phyloP scores from a whole-genome alignment of 2,329 filamentous ascomycete genomes.

The Botryotinia calthae region DNA sequence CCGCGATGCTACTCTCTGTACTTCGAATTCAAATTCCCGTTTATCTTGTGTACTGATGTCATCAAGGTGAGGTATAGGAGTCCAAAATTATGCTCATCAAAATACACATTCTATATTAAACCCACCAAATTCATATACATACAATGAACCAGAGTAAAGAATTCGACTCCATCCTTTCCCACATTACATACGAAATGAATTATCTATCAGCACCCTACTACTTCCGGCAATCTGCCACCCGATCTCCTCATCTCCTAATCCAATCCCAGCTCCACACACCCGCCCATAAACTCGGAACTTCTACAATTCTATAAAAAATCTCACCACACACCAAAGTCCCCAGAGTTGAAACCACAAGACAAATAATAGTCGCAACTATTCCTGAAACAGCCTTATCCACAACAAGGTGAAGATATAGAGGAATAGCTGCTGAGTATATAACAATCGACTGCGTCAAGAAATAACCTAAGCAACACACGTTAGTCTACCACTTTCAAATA shows the following conservation, averaged over 20 bases:
- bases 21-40: accelerated
- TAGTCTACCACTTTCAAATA: background rate
- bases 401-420: slow-evolving; percentile 33
- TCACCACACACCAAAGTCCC: slow-evolving; percentile 14
- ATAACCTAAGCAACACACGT: slow-evolving; percentile 37
- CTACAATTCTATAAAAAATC: slow-evolving; percentile 23
- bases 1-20: too few species aligned
- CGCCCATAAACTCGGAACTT: slow-evolving; percentile 21
- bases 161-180: background rate
- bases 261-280: slow-evolving; percentile 21
- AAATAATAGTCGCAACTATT: background rate
- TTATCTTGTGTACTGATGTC: too few species aligned
- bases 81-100: too few species aligned
- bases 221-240: background rate
- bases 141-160: background rate
- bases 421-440: slow-evolving; percentile 45
- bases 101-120: background rate
- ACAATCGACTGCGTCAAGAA: slow-evolving; percentile 45
- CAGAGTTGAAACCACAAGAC: background rate
- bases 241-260: background rate
- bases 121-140: too few species aligned
- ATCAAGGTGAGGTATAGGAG: background rate
- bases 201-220: background rate
- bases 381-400: background rate
- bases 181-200: background rate